Percentiles rank a stretch among this genome's conserved stretches.
Conservation (phyloP, 306 rosid genomes). For the Vicia faba region DNA sequence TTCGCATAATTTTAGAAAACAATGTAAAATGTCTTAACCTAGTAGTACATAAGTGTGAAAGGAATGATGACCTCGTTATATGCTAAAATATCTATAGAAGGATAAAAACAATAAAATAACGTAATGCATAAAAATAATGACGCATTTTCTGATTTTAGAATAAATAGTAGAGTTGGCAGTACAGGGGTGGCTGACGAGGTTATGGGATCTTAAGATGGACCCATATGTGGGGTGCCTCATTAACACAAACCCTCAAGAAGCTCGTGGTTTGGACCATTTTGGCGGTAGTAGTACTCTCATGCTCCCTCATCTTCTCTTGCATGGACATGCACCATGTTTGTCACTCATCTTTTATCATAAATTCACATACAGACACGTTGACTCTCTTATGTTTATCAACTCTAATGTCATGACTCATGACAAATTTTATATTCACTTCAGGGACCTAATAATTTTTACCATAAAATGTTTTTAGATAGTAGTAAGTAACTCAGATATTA, state of each 20-base stretch:
- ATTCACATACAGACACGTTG: conserved; percentile 29
- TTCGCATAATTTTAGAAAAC: too few species aligned
- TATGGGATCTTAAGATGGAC: conserved; percentile 8
- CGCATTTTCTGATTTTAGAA: not conserved
- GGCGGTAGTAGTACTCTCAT: conserved; percentile 49
- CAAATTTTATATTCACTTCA: conserved; percentile 5
- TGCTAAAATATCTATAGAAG: conserved; percentile 33
- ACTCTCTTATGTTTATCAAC: conserved; percentile 5
- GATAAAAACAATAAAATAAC: conserved; percentile 1
- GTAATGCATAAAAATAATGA: conserved; percentile 4
- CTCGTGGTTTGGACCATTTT: conserved; percentile 71
- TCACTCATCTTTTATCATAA: not conserved
- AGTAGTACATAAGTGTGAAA: not conserved
- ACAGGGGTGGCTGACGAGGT: conserved; percentile 7
- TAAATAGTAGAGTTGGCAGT: not conserved
- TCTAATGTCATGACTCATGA: not conserved
- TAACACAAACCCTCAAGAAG: conserved; percentile 40
- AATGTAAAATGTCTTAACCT: too few species aligned
- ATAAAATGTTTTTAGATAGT: not conserved
- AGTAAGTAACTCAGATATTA: too few species aligned
- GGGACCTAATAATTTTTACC: conserved; percentile 8
- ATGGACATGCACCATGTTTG: conserved; percentile 31
- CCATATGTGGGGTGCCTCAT: conserved; percentile 28
- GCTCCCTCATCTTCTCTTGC: not conserved
- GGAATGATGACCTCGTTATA: conserved; percentile 31